Evolutionary conservation across 371 early-diverging fungal genomes (phyloP).

Genomic region (Mycotypha africana): DNA sequence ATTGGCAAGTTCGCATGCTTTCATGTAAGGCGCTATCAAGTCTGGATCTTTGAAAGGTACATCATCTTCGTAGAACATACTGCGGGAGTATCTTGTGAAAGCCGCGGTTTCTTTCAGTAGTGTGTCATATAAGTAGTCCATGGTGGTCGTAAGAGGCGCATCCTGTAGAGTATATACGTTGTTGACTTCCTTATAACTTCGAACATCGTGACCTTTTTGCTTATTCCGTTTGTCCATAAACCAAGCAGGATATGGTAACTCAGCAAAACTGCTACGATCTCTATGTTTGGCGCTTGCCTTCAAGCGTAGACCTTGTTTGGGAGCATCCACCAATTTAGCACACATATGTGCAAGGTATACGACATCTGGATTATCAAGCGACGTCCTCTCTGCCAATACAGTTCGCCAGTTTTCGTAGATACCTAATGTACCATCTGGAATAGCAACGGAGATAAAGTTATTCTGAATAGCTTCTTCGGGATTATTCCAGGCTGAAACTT

Average conservation of each 20-base stretch:
- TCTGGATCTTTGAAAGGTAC: slow-evolving; percentile 20
- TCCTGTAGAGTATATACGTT: slow-evolving; percentile 11
- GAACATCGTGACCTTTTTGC: slow-evolving; percentile 17
- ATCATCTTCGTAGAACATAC: slow-evolving; percentile 27
- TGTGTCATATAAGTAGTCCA: slow-evolving; percentile 30
- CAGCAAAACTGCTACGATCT: slow-evolving; percentile 15
- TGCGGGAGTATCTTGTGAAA: slow-evolving; percentile 22
- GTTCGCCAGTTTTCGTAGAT: slow-evolving; percentile 41
- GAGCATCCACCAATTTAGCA: slow-evolving; percentile 41
- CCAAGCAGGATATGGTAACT: slow-evolving; percentile 32
- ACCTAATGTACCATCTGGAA: slow-evolving; percentile 33
- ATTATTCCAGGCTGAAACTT: neutral
- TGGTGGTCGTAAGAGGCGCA: slow-evolving; percentile 19
- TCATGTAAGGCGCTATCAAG: slow-evolving; percentile 21
- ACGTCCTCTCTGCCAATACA: slow-evolving; percentile 21
- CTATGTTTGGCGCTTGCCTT: slow-evolving; percentile 6
- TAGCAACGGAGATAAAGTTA: slow-evolving; percentile 18
- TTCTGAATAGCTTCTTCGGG: slow-evolving; percentile 22
- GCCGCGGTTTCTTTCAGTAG: slow-evolving; percentile 22
- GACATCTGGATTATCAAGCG: slow-evolving; percentile 30
- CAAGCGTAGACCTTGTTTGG: slow-evolving; percentile 41
- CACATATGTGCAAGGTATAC: slow-evolving; percentile 42
- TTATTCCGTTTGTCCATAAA: slow-evolving; percentile 32
- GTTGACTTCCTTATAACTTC: slow-evolving; percentile 17
- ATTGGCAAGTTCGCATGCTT: slow-evolving; percentile 11